These are phyloP conservation scores for Uronychia binucleata DNA, from an alignment of 73 alveolate species.

Conservation along the genomic window DNA sequence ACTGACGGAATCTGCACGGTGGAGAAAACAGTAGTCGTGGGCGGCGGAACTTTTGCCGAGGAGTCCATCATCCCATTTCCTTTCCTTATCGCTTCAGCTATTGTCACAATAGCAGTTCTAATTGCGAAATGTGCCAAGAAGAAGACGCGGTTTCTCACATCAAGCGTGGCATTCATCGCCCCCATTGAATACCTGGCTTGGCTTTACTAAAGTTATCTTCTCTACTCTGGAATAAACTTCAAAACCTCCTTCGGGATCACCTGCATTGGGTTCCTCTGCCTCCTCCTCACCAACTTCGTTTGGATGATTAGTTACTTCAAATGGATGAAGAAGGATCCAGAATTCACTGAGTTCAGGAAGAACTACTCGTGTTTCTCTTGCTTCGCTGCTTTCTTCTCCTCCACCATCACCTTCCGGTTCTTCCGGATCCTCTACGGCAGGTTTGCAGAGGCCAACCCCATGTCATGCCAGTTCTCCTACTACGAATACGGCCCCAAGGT, in stretches of 20 bases:
- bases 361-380: conserved; percentile 1
- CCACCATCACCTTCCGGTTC: background rate
- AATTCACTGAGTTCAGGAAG: background rate
- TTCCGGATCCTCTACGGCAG: background rate
- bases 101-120: background rate
- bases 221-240: background rate
- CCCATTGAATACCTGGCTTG: background rate
- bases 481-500: background rate
- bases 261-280: background rate
- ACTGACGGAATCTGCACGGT: background rate
- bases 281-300: background rate
- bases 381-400: background rate
- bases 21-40: no score
- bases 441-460: conserved; percentile 2
- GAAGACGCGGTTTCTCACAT: conserved; percentile 4
- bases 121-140: conserved; percentile 5
- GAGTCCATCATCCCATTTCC: conserved; percentile 9
- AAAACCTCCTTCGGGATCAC: background rate
- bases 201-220: background rate
- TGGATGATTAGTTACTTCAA: background rate
- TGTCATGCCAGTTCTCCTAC: background rate
- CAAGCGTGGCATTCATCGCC: conserved; percentile 4
- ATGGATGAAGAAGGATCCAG: conserved; percentile 7
- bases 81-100: background rate
- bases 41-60: no score